Conservation (phyloP, 2,329 filamentous ascomycete genomes). For the Curvularia eragrostidis region DNA sequence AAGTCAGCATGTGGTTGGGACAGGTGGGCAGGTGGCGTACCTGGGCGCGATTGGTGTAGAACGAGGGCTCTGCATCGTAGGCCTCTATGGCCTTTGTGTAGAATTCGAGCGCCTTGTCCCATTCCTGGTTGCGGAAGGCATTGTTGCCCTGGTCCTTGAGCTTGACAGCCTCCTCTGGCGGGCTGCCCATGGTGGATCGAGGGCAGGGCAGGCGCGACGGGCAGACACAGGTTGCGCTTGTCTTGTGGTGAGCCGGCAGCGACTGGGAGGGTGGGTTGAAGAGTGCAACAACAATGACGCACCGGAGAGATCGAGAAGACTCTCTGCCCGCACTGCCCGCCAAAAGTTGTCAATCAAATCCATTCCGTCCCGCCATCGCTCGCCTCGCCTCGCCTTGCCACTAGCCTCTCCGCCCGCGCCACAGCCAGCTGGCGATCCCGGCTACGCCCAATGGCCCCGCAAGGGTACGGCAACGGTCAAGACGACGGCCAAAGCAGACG, state of each 20-base stretch:
- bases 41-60: conserved; percentile 94
- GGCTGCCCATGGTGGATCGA: conserved; percentile 47
- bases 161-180: conserved; percentile 73
- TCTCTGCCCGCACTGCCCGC: conserved; percentile 18
- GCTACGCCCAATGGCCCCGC: conserved; percentile 25
- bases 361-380: conserved; percentile 33
- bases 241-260: conserved; percentile 14
- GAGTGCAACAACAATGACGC: conserved; percentile 14
- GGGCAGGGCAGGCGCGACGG: conserved; percentile 28
- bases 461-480: conserved; percentile 36
- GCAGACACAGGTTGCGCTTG: conserved; percentile 14
- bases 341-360: conserved; percentile 34
- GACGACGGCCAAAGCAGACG: conserved; percentile 26
- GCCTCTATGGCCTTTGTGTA: conserved; percentile 89
- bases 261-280: conserved; percentile 4
- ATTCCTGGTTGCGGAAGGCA: conserved; percentile 88
- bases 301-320: conserved; percentile 17
- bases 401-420: conserved; percentile 21
- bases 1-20: conserved; percentile 30
- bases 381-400: conserved; percentile 37
- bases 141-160: conserved; percentile 95
- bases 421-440: conserved; percentile 30
- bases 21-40: conserved; percentile 59
- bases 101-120: conserved; percentile 77
- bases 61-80: conserved; percentile 83